These are phyloP conservation scores for Clitopilus hobsonii DNA, from an alignment of 768 basidiomycete species.

Conservation along the genomic window DNA sequence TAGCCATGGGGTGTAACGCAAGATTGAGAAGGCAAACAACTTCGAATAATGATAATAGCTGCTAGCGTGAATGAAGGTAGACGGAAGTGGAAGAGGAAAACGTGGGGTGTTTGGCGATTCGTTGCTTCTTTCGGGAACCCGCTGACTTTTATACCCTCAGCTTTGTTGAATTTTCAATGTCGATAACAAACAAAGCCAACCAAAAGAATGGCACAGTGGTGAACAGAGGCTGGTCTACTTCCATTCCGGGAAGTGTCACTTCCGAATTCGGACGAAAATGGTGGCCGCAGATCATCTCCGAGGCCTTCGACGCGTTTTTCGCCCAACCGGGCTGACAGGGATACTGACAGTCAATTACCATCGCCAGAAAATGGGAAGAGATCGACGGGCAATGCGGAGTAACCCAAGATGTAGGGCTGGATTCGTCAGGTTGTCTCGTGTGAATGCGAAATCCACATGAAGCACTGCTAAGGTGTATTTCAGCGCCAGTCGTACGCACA, in stretches of 20 bases:
- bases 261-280: background rate
- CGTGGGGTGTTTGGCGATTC: background rate
- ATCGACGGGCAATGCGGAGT: background rate
- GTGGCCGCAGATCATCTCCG: too few relatives aligned
- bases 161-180: background rate
- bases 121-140: background rate
- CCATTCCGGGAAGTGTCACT: too few relatives aligned
- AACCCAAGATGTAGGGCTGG: background rate
- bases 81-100: background rate
- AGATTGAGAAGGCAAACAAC: background rate
- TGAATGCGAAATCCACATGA: background rate
- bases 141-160: background rate
- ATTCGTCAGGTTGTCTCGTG: background rate
- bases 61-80: background rate
- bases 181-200: background rate
- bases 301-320: background rate
- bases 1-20: constrained; percentile 1
- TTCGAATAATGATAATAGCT: background rate
- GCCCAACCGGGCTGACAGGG: too few relatives aligned
- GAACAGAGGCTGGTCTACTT: too few relatives aligned
- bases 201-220: too few relatives aligned
- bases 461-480: background rate
- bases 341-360: background rate
- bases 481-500: too few relatives aligned
- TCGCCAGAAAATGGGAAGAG: background rate